Evolutionary conservation across 169 alveolate species (phyloP).

Genomic region (Eimeria tenella): DNA sequence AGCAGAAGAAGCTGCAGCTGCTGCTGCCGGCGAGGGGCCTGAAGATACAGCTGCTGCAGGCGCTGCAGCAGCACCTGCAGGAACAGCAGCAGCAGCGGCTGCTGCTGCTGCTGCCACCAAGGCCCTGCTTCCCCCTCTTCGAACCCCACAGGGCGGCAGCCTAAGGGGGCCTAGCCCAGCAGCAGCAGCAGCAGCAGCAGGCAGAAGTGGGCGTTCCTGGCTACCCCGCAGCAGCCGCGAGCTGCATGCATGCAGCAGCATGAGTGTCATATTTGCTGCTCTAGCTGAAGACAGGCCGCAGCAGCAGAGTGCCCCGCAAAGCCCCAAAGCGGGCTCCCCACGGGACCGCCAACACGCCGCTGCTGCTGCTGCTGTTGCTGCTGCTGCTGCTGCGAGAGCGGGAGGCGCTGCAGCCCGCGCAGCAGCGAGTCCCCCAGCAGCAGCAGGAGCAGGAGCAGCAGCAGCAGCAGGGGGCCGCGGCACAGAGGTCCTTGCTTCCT

Average conservation of each 20-base stretch:
- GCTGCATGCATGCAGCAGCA: slow-evolving; percentile 57
- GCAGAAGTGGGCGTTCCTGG: slow-evolving; percentile 29
- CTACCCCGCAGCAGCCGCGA: slow-evolving; percentile 53
- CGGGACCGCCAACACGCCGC: slow-evolving; percentile 10
- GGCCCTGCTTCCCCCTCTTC: too few relatives aligned
- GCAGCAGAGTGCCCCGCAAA: background rate
- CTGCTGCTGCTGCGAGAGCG: slow-evolving; percentile 36
- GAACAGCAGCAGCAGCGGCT: background rate
- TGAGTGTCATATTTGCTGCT: slow-evolving; percentile 55
- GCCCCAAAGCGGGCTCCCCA: slow-evolving; percentile 1
- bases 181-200: background rate
- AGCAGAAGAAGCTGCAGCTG: slow-evolving; percentile 31
- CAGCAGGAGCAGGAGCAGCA: slow-evolving; percentile 4
- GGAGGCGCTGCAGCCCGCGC: slow-evolving; percentile 27
- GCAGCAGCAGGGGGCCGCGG: background rate
- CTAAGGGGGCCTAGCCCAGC: slow-evolving; percentile 8
- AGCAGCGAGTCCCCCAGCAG: slow-evolving; percentile 19
- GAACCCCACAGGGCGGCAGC: slow-evolving; percentile 24
- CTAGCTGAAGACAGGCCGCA: slow-evolving; percentile 41
- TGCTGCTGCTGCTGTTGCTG: slow-evolving; percentile 49
- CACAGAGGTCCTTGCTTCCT: slow-evolving; percentile 45
- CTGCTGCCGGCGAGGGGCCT: too few relatives aligned
- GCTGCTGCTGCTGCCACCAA: background rate
- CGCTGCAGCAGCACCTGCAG: background rate
- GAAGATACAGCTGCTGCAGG: background rate